These are phyloP conservation scores for Suaeda aralocaspica DNA, from an alignment of 148 eudicot genomes.

Conservation along the genomic window DNA sequence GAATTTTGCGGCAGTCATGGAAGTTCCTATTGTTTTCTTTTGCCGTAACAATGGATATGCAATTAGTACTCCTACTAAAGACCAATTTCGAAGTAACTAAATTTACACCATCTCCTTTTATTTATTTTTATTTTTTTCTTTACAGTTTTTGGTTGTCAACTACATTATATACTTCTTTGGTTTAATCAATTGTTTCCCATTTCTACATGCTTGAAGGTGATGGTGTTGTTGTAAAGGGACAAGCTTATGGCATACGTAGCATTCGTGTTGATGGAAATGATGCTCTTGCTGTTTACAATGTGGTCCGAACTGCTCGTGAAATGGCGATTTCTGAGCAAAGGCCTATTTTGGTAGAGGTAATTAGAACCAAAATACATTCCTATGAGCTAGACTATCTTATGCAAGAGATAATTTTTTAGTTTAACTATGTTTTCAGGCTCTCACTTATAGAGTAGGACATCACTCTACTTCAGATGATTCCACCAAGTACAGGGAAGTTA, in stretches of 20 bases:
- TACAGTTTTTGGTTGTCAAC: background rate
- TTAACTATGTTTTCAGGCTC: slow-evolving; percentile 43
- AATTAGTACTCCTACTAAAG: slow-evolving; percentile 76
- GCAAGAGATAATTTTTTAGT: background rate
- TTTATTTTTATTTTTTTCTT: background rate
- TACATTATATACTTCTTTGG: no score
- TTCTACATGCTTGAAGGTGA: slow-evolving; percentile 47
- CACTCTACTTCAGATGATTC: slow-evolving; percentile 94
- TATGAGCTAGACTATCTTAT: background rate
- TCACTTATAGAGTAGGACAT: slow-evolving; percentile 79
- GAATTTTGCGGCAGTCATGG: slow-evolving; percentile 92
- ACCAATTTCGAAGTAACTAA: slow-evolving; percentile 78
- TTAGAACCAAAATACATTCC: background rate
- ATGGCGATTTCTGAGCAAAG: slow-evolving; percentile 59
- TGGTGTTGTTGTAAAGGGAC: slow-evolving; percentile 80
- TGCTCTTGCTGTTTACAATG: slow-evolving; percentile 76
- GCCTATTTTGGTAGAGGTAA: slow-evolving; percentile 81
- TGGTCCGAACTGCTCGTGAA: slow-evolving; percentile 60
- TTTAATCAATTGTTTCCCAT: background rate
- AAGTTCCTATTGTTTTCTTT: slow-evolving; percentile 73
- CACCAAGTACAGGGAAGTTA: slow-evolving; percentile 57
- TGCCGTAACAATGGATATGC: slow-evolving; percentile 99
- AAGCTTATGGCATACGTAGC: slow-evolving; percentile 77
- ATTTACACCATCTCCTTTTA: no score
- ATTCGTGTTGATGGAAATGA: slow-evolving; percentile 90